These are phyloP conservation scores for Oryza meridionalis DNA, from an alignment of 176 grass and related monocot species.

Conservation along the genomic window DNA sequence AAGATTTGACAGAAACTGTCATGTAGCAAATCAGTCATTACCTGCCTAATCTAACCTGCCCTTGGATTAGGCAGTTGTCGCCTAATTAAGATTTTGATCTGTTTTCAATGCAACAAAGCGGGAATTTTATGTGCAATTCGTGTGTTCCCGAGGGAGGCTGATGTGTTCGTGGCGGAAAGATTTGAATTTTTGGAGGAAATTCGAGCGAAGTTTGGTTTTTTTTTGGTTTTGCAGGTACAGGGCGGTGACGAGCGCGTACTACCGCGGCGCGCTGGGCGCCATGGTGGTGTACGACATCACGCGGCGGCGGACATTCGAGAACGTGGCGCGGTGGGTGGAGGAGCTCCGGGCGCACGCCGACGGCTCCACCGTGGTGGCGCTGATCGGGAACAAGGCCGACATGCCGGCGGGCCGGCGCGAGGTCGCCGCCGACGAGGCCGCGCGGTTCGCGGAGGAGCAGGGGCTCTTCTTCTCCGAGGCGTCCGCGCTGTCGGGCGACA, in stretches of 20 bases:
- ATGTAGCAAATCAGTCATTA: not conserved
- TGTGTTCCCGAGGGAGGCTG: not conserved
- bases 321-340: slow-evolving; percentile 69
- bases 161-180: not conserved
- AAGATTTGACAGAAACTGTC: not conserved
- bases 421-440: slow-evolving; percentile 58
- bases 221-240: slow-evolving; percentile 48
- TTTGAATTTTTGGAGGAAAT: not conserved
- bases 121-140: not conserved
- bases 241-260: slow-evolving; percentile 78
- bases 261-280: slow-evolving; percentile 77
- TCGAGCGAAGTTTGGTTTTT: not conserved
- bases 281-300: slow-evolving; percentile 82
- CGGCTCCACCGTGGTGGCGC: slow-evolving; percentile 64
- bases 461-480: slow-evolving; percentile 78
- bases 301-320: slow-evolving; percentile 64
- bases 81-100: not conserved
- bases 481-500: slow-evolving; percentile 64
- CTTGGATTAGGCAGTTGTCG: not conserved
- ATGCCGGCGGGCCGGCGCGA: slow-evolving; percentile 46
- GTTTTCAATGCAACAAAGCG: not conserved
- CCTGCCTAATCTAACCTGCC: not conserved
- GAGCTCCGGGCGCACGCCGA: slow-evolving; percentile 74
- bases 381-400: slow-evolving; percentile 81
- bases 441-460: slow-evolving; percentile 65